Base-by-base conservation (phyloP, 1,284 basidiomycete genomes). In the Boletus subluridellus region DNA sequence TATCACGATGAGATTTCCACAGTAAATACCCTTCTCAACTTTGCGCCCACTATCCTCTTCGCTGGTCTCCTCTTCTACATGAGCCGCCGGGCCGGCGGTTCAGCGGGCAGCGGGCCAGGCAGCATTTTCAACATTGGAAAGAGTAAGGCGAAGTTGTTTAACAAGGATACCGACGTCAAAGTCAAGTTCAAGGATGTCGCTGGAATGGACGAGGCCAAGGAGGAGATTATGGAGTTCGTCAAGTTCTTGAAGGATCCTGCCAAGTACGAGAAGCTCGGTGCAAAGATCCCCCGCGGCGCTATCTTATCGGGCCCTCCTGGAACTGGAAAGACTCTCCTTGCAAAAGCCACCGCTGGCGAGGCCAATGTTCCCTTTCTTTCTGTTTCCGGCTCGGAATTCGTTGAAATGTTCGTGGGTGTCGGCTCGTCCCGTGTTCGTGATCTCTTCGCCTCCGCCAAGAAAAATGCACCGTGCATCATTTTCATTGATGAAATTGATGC, bases 191-290 rank as follows among this genome's bases (percentile, higher is more conserved):
- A 24, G 24, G 24, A 24, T 24, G 24, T 24, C 24, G 24, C 24
- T 24, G 24, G 24, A 24, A 98, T 98, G 95, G 96, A 99, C 77
- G 96, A 99, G 77, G 96, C 95, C 55, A 99, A 99, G 81, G 92
- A 96, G 79, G 96, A 99, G 79, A 97, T 99, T 68, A 98, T 98
- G 94, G 96, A 99, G 75, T 99, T 99, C 71, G 97, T 99, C 73
- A 96, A 95, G 69, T 99, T 99, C 81, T 82, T 99, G 72, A 98
- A 98, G 80, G 92, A 98, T 66, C 96, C 96, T 8, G 78, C 86
- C 48, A 91, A 91, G 74, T 99, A 98, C 77, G 93, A 98, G 78
- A 92, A 89, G 70, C 85, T 99, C 41, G 96, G 97, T 62, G 97
- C 96, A 63, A 99, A 98, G 81, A 99, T 99, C 63, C 97, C 97